A percentile compares a stretch with the other conserved stretches of the same genome.
These are phyloP conservation scores for Tricholoma sp. DNA, from an alignment of 768 basidiomycete species.

Conservation along the genomic window DNA sequence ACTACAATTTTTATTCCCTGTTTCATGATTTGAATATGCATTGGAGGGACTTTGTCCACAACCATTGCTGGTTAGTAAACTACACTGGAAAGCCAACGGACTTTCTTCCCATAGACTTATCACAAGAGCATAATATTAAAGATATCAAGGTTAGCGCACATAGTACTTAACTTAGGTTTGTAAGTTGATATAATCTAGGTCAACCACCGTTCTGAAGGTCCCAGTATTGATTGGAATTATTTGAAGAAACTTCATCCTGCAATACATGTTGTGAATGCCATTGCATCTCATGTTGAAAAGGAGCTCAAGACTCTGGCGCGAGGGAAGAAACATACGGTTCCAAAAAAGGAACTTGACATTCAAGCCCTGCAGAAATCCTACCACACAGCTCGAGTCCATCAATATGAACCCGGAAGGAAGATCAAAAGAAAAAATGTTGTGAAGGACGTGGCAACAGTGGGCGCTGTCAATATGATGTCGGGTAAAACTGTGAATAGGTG, in stretches of 20 bases:
- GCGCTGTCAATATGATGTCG: conserved; percentile 8
- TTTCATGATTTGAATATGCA: neutral
- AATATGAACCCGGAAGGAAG: conserved; percentile 11
- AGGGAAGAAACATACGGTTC: conserved; percentile 23
- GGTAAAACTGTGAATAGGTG: conserved; percentile 14
- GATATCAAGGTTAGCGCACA: conserved; percentile 19
- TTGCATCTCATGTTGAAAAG: conserved; percentile 21
- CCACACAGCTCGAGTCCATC: conserved; percentile 16
- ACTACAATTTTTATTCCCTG: neutral
- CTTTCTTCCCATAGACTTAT: neutral
- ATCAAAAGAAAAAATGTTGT: conserved; percentile 13
- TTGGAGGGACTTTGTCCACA: neutral
- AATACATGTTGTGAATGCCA: conserved; percentile 22
- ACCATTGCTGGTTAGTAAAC: neutral
- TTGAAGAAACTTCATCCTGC: conserved; percentile 29
- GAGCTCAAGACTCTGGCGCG: conserved; percentile 19
- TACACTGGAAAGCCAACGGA: neutral
- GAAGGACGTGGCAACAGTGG: conserved; percentile 13
- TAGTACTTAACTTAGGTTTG: no score
- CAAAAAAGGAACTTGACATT: conserved; percentile 17
- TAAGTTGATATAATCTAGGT: conserved; percentile 10
- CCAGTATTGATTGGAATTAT: conserved; percentile 27
- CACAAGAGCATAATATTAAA: neutral
- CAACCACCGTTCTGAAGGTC: conserved; percentile 28
- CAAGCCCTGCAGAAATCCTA: conserved; percentile 16